Percentiles rank a stretch among this genome's conserved stretches.
phyloP scores from a whole-genome alignment of 73 alveolate genomes.

The Paramecium caudatum region DNA sequence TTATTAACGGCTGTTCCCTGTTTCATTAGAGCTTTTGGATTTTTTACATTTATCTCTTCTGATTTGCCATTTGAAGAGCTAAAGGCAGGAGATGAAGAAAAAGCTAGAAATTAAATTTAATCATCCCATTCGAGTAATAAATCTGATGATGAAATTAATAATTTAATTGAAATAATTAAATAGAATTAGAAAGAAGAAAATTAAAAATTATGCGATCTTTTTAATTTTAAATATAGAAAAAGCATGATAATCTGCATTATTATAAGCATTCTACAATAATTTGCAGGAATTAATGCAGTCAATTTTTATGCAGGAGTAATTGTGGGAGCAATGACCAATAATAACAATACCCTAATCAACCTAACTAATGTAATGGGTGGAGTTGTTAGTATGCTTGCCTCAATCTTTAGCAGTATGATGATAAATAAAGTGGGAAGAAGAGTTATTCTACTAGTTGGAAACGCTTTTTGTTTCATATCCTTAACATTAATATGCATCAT shows the following conservation, averaged over 20 bases:
- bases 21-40: neutral
- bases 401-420: neutral
- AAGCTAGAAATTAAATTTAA: neutral
- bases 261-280: neutral
- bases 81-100: neutral
- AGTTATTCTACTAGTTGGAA: constrained; percentile 30
- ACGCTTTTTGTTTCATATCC: neutral
- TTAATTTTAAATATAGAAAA: neutral
- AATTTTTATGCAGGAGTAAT: constrained; percentile 53
- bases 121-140: neutral
- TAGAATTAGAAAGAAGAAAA: neutral
- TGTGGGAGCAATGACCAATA: constrained; percentile 25
- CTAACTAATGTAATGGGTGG: constrained; percentile 47
- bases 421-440: constrained; percentile 49
- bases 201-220: neutral
- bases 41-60: neutral
- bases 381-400: neutral
- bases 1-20: neutral
- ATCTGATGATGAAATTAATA: neutral
- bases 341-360: constrained; percentile 4
- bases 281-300: constrained; percentile 67
- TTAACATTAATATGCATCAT: constrained; percentile 11
- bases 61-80: constrained; percentile 12
- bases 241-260: neutral
- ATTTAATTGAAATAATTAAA: neutral